Percentiles rank a stretch among this genome's conserved stretches.
Evolutionary conservation across 1,284 basidiomycete species (phyloP).

Genomic region (Bjerkandera adusta): DNA sequence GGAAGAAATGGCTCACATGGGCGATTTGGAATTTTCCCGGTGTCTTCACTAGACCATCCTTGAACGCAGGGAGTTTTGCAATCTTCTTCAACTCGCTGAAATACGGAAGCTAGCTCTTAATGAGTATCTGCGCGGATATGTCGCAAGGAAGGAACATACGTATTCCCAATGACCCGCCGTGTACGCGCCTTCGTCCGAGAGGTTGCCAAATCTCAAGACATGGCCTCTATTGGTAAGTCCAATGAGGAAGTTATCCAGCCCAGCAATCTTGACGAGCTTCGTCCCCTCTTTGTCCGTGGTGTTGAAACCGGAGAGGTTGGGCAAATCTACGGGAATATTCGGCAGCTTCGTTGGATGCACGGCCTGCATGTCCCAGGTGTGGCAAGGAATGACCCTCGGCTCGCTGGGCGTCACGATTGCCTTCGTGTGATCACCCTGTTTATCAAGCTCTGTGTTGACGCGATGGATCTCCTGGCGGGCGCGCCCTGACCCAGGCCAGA

Average conservation of each 20-base stretch:
- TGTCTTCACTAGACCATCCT: constrained; percentile 30
- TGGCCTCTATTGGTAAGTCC: constrained; percentile 80
- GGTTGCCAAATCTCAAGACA: constrained; percentile 56
- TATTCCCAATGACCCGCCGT: constrained; percentile 66
- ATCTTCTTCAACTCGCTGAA: constrained; percentile 64
- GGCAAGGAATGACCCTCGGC: constrained; percentile 49
- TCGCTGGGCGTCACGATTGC: constrained; percentile 27
- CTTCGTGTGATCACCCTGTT: constrained; percentile 30
- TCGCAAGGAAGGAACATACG: constrained; percentile 42
- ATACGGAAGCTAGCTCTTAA: constrained; percentile 51
- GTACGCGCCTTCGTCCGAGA: constrained; percentile 38
- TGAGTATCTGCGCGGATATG: constrained; percentile 1
- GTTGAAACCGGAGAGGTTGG: constrained; percentile 40
- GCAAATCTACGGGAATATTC: constrained; percentile 32
- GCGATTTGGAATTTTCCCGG: constrained; percentile 59
- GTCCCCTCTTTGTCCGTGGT: constrained; percentile 31
- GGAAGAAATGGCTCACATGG: constrained; percentile 48
- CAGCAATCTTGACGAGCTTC: constrained; percentile 77
- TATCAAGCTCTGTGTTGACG: constrained; percentile 47
- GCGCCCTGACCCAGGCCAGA: constrained; percentile 63
- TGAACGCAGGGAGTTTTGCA: constrained; percentile 41
- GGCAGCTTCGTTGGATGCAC: constrained; percentile 51
- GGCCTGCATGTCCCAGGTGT: constrained; percentile 50
- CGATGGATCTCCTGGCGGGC: constrained; percentile 37
- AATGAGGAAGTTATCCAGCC: constrained; percentile 62